Conservation (phyloP, 2,329 filamentous ascomycete species). For the Microascus cirrosus region DNA sequence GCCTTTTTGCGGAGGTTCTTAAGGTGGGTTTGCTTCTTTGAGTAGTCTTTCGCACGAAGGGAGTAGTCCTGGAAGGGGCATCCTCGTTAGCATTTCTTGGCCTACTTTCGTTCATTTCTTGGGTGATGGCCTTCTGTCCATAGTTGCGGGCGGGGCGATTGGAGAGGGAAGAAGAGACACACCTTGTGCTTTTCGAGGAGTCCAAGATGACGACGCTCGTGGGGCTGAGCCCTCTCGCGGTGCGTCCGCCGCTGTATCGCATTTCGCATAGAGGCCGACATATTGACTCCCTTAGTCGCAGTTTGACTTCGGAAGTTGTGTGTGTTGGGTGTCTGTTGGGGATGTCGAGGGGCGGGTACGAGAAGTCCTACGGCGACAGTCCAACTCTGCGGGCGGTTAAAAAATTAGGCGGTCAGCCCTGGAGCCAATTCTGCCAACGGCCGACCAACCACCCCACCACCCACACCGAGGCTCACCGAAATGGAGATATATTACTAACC, state of each 20-base stretch:
- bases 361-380: too few species aligned
- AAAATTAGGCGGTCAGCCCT: slow-evolving; percentile 1
- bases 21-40: slow-evolving; percentile 51
- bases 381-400: background rate
- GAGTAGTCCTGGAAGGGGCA: slow-evolving; percentile 41
- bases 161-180: slow-evolving; percentile 8
- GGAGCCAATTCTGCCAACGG: background rate
- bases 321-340: background rate
- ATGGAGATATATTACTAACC: background rate
- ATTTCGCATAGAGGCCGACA: slow-evolving; percentile 48
- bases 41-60: slow-evolving; percentile 54
- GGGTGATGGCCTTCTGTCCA: background rate
- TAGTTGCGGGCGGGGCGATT: background rate
- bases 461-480: background rate
- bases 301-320: background rate
- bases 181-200: slow-evolving; percentile 94
- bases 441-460: background rate
- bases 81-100: background rate
- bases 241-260: slow-evolving; percentile 73
- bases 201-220: slow-evolving; percentile 75
- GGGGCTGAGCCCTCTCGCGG: slow-evolving; percentile 78
- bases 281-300: slow-evolving; percentile 11
- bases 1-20: slow-evolving; percentile 50
- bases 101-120: background rate
- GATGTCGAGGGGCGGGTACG: background rate